Percentiles rank a stretch among this genome's conserved stretches.
These are phyloP conservation scores for Kodamaea alishanica DNA, from an alignment of 1,139 yeast genomes.

Conservation along the genomic window DNA sequence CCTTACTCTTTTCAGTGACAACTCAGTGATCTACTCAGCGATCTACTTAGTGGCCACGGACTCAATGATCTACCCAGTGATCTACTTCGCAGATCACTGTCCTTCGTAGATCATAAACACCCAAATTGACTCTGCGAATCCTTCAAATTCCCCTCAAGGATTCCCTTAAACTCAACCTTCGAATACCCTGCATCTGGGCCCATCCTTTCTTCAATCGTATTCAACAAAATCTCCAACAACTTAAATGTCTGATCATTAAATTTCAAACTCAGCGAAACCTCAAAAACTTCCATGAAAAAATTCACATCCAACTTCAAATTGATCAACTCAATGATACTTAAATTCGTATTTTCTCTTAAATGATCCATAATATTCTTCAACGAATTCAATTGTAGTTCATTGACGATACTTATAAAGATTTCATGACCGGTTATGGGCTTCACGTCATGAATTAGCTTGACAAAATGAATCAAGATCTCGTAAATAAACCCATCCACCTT, in stretches of 20 bases:
- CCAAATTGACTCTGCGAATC: slow-evolving; percentile 35
- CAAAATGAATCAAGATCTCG: slow-evolving; percentile 41
- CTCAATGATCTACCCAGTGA: too few relatives aligned
- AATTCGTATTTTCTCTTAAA: slow-evolving; percentile 18
- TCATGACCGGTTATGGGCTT: slow-evolving; percentile 42
- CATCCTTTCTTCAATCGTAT: slow-evolving; percentile 26
- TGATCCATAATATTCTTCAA: slow-evolving; percentile 34
- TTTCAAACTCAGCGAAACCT: slow-evolving; percentile 31
- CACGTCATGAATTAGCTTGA: slow-evolving; percentile 37
- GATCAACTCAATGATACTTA: slow-evolving; percentile 18
- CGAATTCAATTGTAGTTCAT: slow-evolving; percentile 39
- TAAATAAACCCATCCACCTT: slow-evolving; percentile 41
- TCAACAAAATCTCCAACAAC: slow-evolving; percentile 32
- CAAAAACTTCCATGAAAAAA: slow-evolving; percentile 42
- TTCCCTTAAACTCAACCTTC: slow-evolving; percentile 26
- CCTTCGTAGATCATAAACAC: slow-evolving; percentile 15
- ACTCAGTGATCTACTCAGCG: too few relatives aligned
- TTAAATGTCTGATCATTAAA: slow-evolving; percentile 38
- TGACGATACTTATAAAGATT: slow-evolving; percentile 35
- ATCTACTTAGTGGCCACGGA: too few relatives aligned
- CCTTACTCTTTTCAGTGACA: too few relatives aligned
- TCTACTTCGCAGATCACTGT: too few relatives aligned
- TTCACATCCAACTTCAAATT: slow-evolving; percentile 38
- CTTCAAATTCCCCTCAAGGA: slow-evolving; percentile 27
- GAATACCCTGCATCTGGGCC: slow-evolving; percentile 20